Evolutionary conservation across 2,329 filamentous ascomycete species (phyloP), one percentile per base, ranked within the genome.

Genomic region (Lasiodiplodia sp.): DNA sequence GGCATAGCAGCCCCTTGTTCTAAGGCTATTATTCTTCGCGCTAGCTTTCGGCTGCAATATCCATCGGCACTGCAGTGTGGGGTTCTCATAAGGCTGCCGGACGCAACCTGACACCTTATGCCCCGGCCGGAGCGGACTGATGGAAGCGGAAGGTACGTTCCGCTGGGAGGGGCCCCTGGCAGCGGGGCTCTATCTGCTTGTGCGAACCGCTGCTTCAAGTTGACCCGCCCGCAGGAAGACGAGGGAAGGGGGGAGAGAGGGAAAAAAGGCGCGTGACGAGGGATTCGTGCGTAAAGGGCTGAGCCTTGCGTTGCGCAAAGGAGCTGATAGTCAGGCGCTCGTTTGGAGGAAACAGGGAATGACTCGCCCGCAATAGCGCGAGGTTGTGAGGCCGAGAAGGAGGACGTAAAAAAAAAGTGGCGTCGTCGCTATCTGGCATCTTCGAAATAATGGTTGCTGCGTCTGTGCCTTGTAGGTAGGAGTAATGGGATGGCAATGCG

Each of bases 401-500:
- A 34, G 28, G 31, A 34, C 31, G 31, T 34, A 34, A n/a, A 2
- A 16, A 16, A 47, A 47, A 47, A 47, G 44, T 21, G 44, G 44
- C 44, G 44, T 47, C 44, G 44, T 47, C 44, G 44, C 44, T 11
- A n/a, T 47, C 44, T 47, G 44, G 44, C 44, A 11, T n/a, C 44
- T 47, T 47, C 18, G 44, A 47, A 8, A 21, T 21, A 11, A 34
- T 34, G 31, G 31, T 34, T 10, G 18, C 18, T 21, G 44, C 31
- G 31, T 28, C 18, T 37, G 53, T 58, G 34, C 55, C 11, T 57
- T 37, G 31, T 18, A 57, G 38, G 53, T 31, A 18, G 53, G 7
- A 57, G 55, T 38, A n/a, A 38, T 47, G 40, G 23, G 47, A 40
- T 18, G 34, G 31, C 34, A 25, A 53, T 71, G 28, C 69, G 63